Percentiles rank a stretch among this genome's conserved stretches.
These are phyloP conservation scores for Coemansia sp. DNA, from an alignment of 192 early-diverging fungal genomes.

Conservation along the genomic window DNA sequence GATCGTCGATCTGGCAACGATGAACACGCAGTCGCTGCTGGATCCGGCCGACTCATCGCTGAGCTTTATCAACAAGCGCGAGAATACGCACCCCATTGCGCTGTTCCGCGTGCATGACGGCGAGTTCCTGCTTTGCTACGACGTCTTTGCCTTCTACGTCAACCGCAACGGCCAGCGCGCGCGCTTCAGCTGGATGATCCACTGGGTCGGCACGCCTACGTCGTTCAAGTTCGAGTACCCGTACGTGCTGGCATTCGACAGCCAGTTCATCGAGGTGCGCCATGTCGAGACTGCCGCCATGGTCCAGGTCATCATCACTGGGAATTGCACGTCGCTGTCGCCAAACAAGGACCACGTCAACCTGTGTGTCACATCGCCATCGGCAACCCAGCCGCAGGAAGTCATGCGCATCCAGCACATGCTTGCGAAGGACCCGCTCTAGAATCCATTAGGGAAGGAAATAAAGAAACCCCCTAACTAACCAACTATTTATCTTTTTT, in stretches of 20 bases:
- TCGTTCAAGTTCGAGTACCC: conserved; percentile 79
- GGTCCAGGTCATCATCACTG: conserved; percentile 65
- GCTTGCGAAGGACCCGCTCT: conserved; percentile 40
- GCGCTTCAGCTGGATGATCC: conserved; percentile 72
- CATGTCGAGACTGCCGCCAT: conserved; percentile 73
- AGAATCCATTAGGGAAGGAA: not conserved
- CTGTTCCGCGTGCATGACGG: conserved; percentile 77
- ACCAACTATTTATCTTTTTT: not conserved
- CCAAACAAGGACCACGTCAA: conserved; percentile 43
- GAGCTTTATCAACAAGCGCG: conserved; percentile 75
- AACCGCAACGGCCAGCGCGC: conserved; percentile 80
- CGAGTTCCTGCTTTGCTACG: conserved; percentile 88
- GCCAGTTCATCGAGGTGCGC: conserved; percentile 86
- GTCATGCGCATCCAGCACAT: conserved; percentile 49
- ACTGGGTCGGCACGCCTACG: conserved; percentile 86
- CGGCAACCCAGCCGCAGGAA: conserved; percentile 46
- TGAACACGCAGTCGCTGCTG: conserved; percentile 83
- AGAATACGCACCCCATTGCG: conserved; percentile 75
- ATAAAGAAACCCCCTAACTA: not conserved
- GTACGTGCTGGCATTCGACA: conserved; percentile 89
- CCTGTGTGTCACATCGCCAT: conserved; percentile 46
- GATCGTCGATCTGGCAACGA: conserved; percentile 81
- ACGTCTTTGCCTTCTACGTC: conserved; percentile 92
- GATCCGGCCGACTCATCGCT: conserved; percentile 79
- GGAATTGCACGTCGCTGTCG: conserved; percentile 49